Evolutionary conservation across 2,329 filamentous ascomycete genomes (phyloP), one percentile per base, ranked within the genome.

Genomic region (Ceratocystis lukuohia): DNA sequence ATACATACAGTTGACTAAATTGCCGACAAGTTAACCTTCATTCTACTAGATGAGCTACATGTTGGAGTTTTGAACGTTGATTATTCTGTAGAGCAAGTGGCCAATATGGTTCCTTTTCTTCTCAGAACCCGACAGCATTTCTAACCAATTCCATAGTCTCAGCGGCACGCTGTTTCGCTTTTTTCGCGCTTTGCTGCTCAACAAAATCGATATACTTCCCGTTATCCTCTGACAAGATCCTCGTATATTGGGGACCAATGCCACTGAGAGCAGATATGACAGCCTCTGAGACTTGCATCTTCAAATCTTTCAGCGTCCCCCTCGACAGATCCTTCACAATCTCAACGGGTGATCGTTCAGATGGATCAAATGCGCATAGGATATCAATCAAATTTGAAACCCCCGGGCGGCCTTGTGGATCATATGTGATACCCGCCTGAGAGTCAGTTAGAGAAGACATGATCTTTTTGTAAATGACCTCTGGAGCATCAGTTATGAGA

Each of bases 301-400:
- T 80, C 44, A 80, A 72, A 5, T 73, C 68, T 20, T 72, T 75
- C 1, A 78, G 74, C 22, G 72, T 71, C 25, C 78, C 72, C 1
- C 75, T 74, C 4, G 73, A 72, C 61, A 77, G 76, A 6, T 72
- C 72, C 12, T 72, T 66, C 1, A 76, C 80, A 22, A 83, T 70
- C 53, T 79, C 73, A 57, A 71, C 69, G 1, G 78, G 74, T 12
- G 72, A 77, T 62, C 78, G 75, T 2, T 72, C 71, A 30, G 74
- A 71, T 3, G 73, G 70, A 65, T 86, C 82, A 70, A 93, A 84
- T 69, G 89, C 83, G 28, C 85, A 85, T n/a, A 93, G 76, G 17
- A 99, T 83, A 67, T 91, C 85, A 1, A 99, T 76, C 12, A 99
- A 79, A 73, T 97, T 99, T 10, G 92, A 86, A 2, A 99, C 88